These are phyloP conservation scores for Euphorbia pulcherrima DNA, from an alignment of 345 rosid species.

Conservation along the genomic window DNA sequence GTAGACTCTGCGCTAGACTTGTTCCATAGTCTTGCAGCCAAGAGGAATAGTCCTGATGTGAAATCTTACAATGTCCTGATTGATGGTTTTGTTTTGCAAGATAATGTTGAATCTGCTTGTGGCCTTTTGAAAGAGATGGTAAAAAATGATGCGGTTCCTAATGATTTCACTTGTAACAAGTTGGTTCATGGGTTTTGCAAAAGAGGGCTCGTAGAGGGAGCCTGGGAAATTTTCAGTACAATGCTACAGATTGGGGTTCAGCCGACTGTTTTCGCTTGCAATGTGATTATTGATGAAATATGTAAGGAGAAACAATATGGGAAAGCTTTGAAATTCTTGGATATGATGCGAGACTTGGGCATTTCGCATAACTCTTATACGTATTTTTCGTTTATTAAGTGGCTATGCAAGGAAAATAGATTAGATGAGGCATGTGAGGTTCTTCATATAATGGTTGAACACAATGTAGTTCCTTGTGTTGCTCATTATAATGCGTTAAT, in stretches of 20 bases:
- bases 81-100: constrained; percentile 30
- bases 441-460: constrained; percentile 52
- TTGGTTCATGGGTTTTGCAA: constrained; percentile 43
- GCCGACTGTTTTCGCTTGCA: constrained; percentile 39
- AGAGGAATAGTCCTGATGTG: constrained; percentile 36
- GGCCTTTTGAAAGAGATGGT: constrained; percentile 40
- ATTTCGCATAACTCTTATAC: constrained; percentile 40
- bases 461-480: constrained; percentile 32
- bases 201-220: constrained; percentile 37
- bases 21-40: constrained; percentile 28
- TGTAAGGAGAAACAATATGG: constrained; percentile 27
- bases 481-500: constrained; percentile 37
- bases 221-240: constrained; percentile 27
- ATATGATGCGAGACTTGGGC: constrained; percentile 30
- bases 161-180: constrained; percentile 23
- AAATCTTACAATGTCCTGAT: constrained; percentile 37
- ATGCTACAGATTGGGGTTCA: constrained; percentile 37
- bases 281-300: constrained; percentile 33
- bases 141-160: constrained; percentile 30
- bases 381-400: constrained; percentile 33
- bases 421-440: constrained; percentile 40
- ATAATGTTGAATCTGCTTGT: constrained; percentile 40
- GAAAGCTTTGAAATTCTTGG: constrained; percentile 40
- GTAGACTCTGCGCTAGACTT: constrained; percentile 22
- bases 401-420: constrained; percentile 33